Evolutionary conservation across 352 stramenopile species (phyloP).

Genomic region (Phytopythium kandeliae): DNA sequence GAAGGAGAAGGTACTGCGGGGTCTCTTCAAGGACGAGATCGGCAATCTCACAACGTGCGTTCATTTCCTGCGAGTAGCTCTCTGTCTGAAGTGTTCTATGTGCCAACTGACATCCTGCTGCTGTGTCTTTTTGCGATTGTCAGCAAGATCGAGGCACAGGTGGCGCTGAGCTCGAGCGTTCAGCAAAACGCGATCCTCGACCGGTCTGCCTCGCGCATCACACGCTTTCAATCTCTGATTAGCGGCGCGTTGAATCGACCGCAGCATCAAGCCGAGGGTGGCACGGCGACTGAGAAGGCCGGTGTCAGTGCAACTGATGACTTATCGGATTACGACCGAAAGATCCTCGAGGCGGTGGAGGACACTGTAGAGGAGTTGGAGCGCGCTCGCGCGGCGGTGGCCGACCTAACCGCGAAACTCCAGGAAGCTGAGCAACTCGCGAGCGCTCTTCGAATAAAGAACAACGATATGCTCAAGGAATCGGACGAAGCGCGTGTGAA

Average conservation of each 20-base stretch:
- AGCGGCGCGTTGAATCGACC: slow-evolving; percentile 13
- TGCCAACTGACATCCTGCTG: background rate
- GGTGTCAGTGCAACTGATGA: slow-evolving; percentile 24
- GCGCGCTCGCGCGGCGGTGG: slow-evolving; percentile 19
- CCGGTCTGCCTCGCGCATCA: slow-evolving; percentile 44
- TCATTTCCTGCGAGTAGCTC: no score
- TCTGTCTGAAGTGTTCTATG: no score
- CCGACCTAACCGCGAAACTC: slow-evolving; percentile 29
- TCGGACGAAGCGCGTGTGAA: slow-evolving; percentile 22
- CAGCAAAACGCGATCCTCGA: slow-evolving; percentile 66
- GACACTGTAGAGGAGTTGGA: slow-evolving; percentile 54
- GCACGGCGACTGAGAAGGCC: background rate
- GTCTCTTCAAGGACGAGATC: slow-evolving; percentile 51
- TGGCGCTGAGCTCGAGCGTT: slow-evolving; percentile 38
- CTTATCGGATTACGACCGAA: slow-evolving; percentile 58
- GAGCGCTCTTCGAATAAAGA: slow-evolving; percentile 47
- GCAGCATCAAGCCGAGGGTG: slow-evolving; percentile 6
- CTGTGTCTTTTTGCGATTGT: background rate
- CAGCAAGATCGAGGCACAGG: slow-evolving; percentile 48
- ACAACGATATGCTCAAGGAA: slow-evolving; percentile 42
- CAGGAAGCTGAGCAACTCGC: slow-evolving; percentile 39
- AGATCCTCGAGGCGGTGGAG: slow-evolving; percentile 44
- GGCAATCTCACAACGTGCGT: slow-evolving; percentile 45
- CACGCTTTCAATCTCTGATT: slow-evolving; percentile 51
- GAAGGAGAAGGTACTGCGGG: slow-evolving; percentile 49